A percentile compares a stretch with the other conserved stretches of the same genome.
Conservation (phyloP, 306 rosid species). For the Castanopsis chinensis region DNA sequence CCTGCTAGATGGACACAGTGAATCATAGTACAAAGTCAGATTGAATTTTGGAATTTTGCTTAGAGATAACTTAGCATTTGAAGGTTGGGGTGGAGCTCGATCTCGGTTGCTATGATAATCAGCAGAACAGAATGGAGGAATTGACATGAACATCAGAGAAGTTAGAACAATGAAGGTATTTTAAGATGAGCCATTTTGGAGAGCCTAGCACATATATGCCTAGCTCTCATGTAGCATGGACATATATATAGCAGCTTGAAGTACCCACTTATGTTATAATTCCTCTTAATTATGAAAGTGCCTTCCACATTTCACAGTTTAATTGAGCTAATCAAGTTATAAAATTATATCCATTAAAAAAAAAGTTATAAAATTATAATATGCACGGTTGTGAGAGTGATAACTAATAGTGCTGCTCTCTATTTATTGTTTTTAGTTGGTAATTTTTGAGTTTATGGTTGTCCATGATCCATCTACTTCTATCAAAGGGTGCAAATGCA, state of each 20-base stretch:
- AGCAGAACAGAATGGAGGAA: not conserved
- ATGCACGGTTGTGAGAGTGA: no score
- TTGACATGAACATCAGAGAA: not conserved
- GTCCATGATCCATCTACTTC: no score
- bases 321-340: not conserved
- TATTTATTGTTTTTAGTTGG: not conserved
- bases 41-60: not conserved
- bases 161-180: not conserved
- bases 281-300: not conserved
- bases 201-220: not conserved
- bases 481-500: no score
- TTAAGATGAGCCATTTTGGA: not conserved
- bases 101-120: not conserved
- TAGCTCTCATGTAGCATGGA: not conserved
- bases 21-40: not conserved
- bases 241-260: not conserved
- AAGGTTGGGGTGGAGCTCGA: not conserved
- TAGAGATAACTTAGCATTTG: not conserved
- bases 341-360: no score
- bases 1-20: not conserved
- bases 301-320: not conserved
- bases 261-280: not conserved
- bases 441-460: not conserved
- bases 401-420: not conserved
- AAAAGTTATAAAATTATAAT: no score